Conservation (phyloP, 805 yeast genomes). For the Wickerhamomyces hampshirensis region DNA sequence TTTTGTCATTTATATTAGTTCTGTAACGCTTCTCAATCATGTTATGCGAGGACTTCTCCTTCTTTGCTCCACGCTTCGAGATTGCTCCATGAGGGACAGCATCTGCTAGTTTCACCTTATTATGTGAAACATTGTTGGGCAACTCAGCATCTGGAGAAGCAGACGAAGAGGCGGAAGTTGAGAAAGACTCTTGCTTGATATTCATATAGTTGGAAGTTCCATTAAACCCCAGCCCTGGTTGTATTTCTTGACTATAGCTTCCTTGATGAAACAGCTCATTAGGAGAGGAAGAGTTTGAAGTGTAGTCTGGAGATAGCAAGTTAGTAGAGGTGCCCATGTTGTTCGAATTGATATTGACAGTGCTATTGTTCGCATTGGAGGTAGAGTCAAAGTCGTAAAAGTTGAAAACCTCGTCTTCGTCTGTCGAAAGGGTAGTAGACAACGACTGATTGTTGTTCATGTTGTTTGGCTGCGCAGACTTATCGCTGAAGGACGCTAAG, state of each 20-base stretch:
- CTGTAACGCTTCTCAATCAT: constrained; percentile 70
- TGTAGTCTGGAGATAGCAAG: constrained; percentile 14
- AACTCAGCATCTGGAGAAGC: constrained; percentile 10
- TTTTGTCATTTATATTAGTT: constrained; percentile 66
- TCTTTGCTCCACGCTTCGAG: constrained; percentile 25
- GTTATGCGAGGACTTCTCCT: constrained; percentile 61
- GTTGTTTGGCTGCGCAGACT: constrained; percentile 5
- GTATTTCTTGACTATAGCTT: neutral
- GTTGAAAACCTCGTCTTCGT: neutral
- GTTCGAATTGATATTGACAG: constrained; percentile 4
- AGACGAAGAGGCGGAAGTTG: constrained; percentile 15
- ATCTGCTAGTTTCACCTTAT: constrained; percentile 17
- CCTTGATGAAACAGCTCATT: constrained; percentile 6
- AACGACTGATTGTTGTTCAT: neutral
- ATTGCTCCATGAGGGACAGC: constrained; percentile 22
- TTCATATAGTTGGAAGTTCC: neutral
- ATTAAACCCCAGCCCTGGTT: neutral
- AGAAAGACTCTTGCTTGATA: constrained; percentile 16
- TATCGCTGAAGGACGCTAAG: constrained; percentile 21
- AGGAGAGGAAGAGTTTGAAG: constrained; percentile 13
- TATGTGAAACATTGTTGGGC: constrained; percentile 1
- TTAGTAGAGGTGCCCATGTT: neutral
- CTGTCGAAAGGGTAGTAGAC: constrained; percentile 1
- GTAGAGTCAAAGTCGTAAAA: constrained; percentile 1
- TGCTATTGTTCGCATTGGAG: neutral